A percentile compares a stretch with the other conserved stretches of the same genome.
Evolutionary conservation across 169 alveolate species (phyloP).

Genomic region (Eimeria sp.): DNA sequence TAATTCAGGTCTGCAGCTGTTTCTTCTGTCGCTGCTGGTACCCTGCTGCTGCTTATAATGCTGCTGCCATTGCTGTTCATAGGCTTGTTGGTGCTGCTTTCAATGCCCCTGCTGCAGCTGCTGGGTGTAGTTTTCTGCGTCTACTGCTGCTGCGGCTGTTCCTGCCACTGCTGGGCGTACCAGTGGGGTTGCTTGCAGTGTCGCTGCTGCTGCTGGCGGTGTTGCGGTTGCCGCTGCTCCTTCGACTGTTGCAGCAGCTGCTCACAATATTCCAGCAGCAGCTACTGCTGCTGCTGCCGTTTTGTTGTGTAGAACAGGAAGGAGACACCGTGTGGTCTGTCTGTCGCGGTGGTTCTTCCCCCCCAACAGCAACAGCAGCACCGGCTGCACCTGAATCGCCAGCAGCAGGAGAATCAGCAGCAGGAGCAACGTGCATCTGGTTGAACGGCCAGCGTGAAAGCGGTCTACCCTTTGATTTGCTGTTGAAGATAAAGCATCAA

Average conservation of each 20-base stretch:
- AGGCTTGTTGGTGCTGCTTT: background rate
- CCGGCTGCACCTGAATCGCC: background rate
- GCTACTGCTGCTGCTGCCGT: slow-evolving; percentile 29
- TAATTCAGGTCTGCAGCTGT: slow-evolving; percentile 9
- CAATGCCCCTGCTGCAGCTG: background rate
- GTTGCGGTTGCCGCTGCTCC: background rate
- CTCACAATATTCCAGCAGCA: background rate
- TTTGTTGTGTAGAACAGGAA: slow-evolving; percentile 8
- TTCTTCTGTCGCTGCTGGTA: slow-evolving; percentile 24
- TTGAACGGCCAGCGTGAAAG: slow-evolving; percentile 22
- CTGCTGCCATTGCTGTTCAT: background rate
- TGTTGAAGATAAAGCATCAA: background rate
- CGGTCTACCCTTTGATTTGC: slow-evolving; percentile 51
- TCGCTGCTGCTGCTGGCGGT: slow-evolving; percentile 1
- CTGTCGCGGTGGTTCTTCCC: background rate
- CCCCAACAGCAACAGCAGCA: slow-evolving; percentile 12
- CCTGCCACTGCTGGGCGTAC: background rate
- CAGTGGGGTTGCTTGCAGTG: background rate
- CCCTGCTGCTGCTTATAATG: background rate
- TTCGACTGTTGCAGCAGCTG: background rate
- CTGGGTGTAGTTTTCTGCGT: background rate
- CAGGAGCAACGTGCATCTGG: slow-evolving; percentile 38
- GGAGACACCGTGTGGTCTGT: slow-evolving; percentile 15
- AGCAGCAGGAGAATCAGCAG: background rate
- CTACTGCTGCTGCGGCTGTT: slow-evolving; percentile 25